These are phyloP conservation scores for Rubia peregrina DNA, from an alignment of 305 asterid genomes.

Conservation along the genomic window DNA sequence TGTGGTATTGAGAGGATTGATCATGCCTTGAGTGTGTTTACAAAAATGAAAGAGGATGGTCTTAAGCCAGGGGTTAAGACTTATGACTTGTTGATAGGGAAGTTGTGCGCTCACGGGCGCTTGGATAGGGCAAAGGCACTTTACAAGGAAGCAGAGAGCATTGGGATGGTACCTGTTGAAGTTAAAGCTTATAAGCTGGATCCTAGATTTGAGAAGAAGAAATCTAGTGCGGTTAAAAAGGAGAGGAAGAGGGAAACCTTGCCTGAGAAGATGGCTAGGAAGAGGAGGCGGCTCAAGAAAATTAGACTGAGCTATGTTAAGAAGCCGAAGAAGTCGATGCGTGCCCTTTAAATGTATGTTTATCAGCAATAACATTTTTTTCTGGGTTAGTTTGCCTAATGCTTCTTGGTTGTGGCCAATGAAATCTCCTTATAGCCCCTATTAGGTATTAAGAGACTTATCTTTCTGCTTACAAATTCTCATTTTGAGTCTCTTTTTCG, in stretches of 20 bases:
- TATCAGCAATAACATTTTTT: slow-evolving; percentile 13
- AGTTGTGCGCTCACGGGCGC: slow-evolving; percentile 60
- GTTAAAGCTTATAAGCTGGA: slow-evolving; percentile 62
- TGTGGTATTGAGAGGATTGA: slow-evolving; percentile 89
- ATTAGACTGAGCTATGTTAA: slow-evolving; percentile 74
- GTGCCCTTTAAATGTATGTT: slow-evolving; percentile 16
- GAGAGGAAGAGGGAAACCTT: slow-evolving; percentile 81
- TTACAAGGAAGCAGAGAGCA: slow-evolving; percentile 72
- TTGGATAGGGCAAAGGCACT: slow-evolving; percentile 69
- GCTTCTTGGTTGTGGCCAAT: slow-evolving; percentile 1
- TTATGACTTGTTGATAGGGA: slow-evolving; percentile 65
- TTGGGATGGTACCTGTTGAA: slow-evolving; percentile 44
- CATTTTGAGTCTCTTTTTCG: background rate
- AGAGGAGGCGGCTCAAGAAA: slow-evolving; percentile 66
- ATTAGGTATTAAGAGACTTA: background rate
- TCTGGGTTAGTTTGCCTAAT: background rate
- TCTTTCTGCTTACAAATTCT: background rate
- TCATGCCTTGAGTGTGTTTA: slow-evolving; percentile 75
- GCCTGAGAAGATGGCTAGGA: slow-evolving; percentile 96
- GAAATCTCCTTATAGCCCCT: background rate
- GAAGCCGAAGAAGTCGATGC: slow-evolving; percentile 63
- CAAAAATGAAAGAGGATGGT: slow-evolving; percentile 76
- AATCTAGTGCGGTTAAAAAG: slow-evolving; percentile 55
- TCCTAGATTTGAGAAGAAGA: slow-evolving; percentile 68
- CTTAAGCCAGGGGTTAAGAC: slow-evolving; percentile 58